Conservation (phyloP, 495 filamentous ascomycete species). For the Penicillium silybi region DNA sequence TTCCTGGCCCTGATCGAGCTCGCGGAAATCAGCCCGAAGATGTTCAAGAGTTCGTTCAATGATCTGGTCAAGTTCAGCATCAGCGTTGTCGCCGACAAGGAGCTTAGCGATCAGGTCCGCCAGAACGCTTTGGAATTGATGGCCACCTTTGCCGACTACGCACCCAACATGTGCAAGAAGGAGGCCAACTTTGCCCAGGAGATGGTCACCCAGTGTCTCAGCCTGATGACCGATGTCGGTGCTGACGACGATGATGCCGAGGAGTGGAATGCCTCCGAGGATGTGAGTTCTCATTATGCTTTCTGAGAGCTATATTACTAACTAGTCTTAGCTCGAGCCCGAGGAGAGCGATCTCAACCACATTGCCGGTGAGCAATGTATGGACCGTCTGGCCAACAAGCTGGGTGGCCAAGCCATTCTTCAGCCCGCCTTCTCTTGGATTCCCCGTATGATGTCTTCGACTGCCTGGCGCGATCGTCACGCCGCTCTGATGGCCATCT, state of each 20-base stretch:
- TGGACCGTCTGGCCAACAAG: slow-evolving; percentile 97
- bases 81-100: slow-evolving; percentile 91
- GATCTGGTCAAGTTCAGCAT: slow-evolving; percentile 89
- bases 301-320: slow-evolving; percentile 6
- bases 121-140: slow-evolving; percentile 96
- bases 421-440: slow-evolving; percentile 92
- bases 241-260: slow-evolving; percentile 89
- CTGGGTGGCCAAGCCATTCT: slow-evolving; percentile 84
- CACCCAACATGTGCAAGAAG: slow-evolving; percentile 89
- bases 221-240: slow-evolving; percentile 98
- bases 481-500: slow-evolving; percentile 98
- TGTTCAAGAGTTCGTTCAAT: slow-evolving; percentile 92
- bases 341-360: slow-evolving; percentile 98
- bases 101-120: slow-evolving; percentile 79
- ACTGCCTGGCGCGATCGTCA: slow-evolving; percentile 93
- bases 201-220: slow-evolving; percentile 98
- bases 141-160: slow-evolving; percentile 96
- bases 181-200: slow-evolving; percentile 83
- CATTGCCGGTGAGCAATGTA: slow-evolving; percentile 96
- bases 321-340: slow-evolving; percentile 63
- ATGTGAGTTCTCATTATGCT: slow-evolving; percentile 56
- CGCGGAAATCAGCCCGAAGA: slow-evolving; percentile 84
- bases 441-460: slow-evolving; percentile 96
- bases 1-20: slow-evolving; percentile 89
- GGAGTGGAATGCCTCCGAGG: slow-evolving; percentile 91